A percentile compares a stretch with the other conserved stretches of the same genome.
These are phyloP conservation scores for Erythrophleum ivorense DNA, from an alignment of 331 rosid genomes.

Conservation along the genomic window DNA sequence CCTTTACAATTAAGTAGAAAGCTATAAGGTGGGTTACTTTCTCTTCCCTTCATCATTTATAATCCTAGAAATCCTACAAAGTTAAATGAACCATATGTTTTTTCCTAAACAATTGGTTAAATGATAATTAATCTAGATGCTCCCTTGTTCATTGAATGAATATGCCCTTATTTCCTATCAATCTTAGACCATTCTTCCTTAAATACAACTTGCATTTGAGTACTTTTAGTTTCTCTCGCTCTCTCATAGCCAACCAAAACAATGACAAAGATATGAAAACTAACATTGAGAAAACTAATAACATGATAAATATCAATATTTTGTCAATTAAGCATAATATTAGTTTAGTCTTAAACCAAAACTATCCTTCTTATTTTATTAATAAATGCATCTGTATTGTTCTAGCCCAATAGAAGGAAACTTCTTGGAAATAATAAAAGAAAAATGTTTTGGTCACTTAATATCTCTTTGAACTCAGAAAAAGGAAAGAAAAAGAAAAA, in stretches of 20 bases:
- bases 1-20: conserved; percentile 86
- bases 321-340: neutral
- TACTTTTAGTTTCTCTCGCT: conserved; percentile 68
- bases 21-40: conserved; percentile 65
- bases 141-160: conserved; percentile 76
- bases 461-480: neutral
- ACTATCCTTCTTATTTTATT: neutral
- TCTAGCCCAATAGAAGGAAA: neutral
- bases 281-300: neutral
- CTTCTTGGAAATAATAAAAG: neutral
- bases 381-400: neutral
- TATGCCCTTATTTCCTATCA: conserved; percentile 71
- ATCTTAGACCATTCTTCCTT: conserved; percentile 77
- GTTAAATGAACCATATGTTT: conserved; percentile 29
- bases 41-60: conserved; percentile 76
- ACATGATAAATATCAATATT: neutral
- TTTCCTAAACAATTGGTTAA: conserved; percentile 7
- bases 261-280: conserved; percentile 10
- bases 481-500: neutral
- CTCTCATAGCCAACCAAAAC: conserved; percentile 53
- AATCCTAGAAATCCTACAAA: conserved; percentile 59
- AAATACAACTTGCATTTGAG: conserved; percentile 77
- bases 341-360: neutral
- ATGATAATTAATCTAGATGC: conserved; percentile 65
- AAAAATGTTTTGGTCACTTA: neutral